These are phyloP conservation scores for Escovopsis sp. DNA, from an alignment of 2,329 filamentous ascomycete genomes.

Conservation along the genomic window DNA sequence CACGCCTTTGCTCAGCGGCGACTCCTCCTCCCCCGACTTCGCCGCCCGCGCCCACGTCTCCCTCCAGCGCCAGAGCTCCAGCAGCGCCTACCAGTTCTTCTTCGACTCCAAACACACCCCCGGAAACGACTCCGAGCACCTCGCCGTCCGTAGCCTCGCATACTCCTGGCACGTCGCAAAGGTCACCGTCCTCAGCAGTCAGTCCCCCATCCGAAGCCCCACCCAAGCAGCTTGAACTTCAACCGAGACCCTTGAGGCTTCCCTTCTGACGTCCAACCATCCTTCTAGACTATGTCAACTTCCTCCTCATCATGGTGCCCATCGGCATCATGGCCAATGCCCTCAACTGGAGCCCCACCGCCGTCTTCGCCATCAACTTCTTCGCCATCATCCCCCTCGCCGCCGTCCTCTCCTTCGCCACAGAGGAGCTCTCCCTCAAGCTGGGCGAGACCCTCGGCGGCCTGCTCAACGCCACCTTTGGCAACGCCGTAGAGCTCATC, in stretches of 20 bases:
- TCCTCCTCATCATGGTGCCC: slow-evolving; percentile 59
- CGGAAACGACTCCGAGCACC: slow-evolving; percentile 34
- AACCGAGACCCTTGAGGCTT: no score
- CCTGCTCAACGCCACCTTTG: slow-evolving; percentile 62
- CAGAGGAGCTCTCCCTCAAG: slow-evolving; percentile 59
- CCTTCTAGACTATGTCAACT: slow-evolving; percentile 46
- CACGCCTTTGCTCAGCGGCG: slow-evolving; percentile 28
- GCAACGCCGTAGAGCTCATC: slow-evolving; percentile 68
- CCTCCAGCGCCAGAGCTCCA: slow-evolving; percentile 9
- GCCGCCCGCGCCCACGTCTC: slow-evolving; percentile 10
- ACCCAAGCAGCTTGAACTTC: no score
- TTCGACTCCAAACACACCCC: slow-evolving; percentile 36
- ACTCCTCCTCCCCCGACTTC: slow-evolving; percentile 8
- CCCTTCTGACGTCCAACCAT: no score
- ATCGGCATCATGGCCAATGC: slow-evolving; percentile 55
- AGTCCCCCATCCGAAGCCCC: no score
- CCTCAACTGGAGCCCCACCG: slow-evolving; percentile 47
- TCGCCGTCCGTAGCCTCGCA: slow-evolving; percentile 29
- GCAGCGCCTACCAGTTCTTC: slow-evolving; percentile 26
- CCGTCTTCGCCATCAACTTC: slow-evolving; percentile 65
- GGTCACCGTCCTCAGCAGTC: slow-evolving; percentile 44
- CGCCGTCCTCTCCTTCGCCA: slow-evolving; percentile 60
- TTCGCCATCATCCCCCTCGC: slow-evolving; percentile 66
- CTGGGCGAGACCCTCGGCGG: slow-evolving; percentile 63
- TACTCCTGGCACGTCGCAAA: slow-evolving; percentile 41